Evolutionary conservation across 257 asterid genomes (phyloP).

Genomic region (Solanum paucissectum): DNA sequence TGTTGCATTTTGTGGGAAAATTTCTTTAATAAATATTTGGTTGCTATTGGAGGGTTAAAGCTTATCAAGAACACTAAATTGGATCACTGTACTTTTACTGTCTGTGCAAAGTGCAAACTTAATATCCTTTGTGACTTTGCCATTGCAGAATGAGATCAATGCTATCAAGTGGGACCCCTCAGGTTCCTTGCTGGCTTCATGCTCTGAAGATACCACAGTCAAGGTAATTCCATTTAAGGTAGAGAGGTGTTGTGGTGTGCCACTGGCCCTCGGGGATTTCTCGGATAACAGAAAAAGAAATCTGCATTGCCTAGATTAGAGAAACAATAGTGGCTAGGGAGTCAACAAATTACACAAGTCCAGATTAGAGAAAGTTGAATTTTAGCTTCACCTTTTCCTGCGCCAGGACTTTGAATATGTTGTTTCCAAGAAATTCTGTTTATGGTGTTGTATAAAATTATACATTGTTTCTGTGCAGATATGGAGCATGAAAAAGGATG

Average conservation of each 20-base stretch:
- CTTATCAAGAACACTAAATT: neutral
- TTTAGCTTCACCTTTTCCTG: neutral
- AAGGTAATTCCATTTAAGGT: conserved; percentile 17
- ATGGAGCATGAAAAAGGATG: neutral
- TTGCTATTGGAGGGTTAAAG: neutral
- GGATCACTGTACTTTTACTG: too few species aligned
- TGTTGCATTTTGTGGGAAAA: too few species aligned
- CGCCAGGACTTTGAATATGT: neutral
- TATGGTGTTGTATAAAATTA: neutral
- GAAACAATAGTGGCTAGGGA: too few species aligned
- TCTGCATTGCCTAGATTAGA: neutral
- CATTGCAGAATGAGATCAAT: conserved; percentile 69
- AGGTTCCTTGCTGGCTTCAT: conserved; percentile 84
- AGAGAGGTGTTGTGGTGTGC: neutral
- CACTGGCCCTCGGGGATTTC: neutral
- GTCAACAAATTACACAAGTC: neutral
- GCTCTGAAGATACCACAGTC: conserved; percentile 92
- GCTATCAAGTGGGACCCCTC: conserved; percentile 99
- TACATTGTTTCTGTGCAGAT: neutral
- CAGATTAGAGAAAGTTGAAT: neutral
- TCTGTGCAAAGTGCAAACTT: too few species aligned
- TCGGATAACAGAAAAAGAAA: neutral
- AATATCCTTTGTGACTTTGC: neutral
- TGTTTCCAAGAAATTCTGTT: neutral
- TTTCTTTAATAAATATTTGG: too few species aligned